These are phyloP conservation scores for Saturnispora bothae DNA, from an alignment of 805 yeast species.

Conservation along the genomic window DNA sequence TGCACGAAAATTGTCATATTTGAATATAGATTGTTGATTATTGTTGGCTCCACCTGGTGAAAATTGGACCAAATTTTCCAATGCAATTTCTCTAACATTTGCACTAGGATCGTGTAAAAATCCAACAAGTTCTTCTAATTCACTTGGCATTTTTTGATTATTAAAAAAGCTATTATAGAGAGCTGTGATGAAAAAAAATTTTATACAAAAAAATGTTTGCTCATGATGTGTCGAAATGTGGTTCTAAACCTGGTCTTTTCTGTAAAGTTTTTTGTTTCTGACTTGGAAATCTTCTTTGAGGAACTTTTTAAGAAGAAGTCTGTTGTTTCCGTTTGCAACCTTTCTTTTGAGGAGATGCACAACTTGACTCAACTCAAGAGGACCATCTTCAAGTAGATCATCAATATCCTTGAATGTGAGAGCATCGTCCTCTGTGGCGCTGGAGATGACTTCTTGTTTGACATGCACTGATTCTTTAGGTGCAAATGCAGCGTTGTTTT, in stretches of 20 bases:
- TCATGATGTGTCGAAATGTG: not conserved
- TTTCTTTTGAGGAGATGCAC: conserved; percentile 51
- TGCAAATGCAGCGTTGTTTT: conserved; percentile 11
- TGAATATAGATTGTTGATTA: conserved; percentile 53
- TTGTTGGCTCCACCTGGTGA: conserved; percentile 48
- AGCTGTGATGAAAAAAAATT: conserved; percentile 1
- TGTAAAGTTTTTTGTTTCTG: conserved; percentile 25
- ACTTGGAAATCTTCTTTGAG: conserved; percentile 22
- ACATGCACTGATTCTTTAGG: conserved; percentile 20
- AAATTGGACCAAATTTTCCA: conserved; percentile 73
- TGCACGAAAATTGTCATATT: conserved; percentile 58
- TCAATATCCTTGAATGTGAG: conserved; percentile 62
- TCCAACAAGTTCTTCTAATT: conserved; percentile 42
- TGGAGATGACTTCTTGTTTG: conserved; percentile 13
- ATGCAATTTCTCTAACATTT: conserved; percentile 71
- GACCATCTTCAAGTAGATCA: conserved; percentile 44
- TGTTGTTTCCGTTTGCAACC: conserved; percentile 51
- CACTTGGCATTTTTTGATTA: conserved; percentile 12
- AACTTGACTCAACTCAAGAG: conserved; percentile 43
- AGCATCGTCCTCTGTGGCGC: not conserved
- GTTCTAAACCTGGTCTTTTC: conserved; percentile 9
- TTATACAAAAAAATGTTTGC: not conserved
- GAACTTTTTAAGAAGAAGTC: conserved; percentile 40
- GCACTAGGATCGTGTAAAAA: conserved; percentile 77
- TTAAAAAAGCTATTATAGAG: not conserved